phyloP scores from a whole-genome alignment of 2,329 filamentous ascomycete genomes.

The Trematosphaeria pertusa region DNA sequence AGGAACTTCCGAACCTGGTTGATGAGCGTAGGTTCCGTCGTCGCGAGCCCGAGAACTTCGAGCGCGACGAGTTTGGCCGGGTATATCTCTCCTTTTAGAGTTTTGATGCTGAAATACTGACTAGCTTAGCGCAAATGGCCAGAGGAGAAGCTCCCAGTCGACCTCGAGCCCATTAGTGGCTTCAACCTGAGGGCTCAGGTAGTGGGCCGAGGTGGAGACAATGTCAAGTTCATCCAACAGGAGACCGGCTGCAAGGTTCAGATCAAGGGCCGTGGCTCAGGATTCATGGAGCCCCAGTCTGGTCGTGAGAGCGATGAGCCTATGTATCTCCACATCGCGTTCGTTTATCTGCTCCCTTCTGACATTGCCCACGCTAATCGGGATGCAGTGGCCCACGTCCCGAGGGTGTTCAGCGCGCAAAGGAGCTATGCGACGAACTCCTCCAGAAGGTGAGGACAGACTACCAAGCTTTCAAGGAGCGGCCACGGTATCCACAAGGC shows the following conservation, averaged over 20 bases:
- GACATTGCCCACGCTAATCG: constrained; percentile 17
- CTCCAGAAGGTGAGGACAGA: constrained; percentile 85
- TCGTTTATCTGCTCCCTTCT: constrained; percentile 46
- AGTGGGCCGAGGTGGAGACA: constrained; percentile 90
- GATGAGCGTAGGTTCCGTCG: constrained; percentile 92
- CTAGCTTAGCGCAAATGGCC: constrained; percentile 89
- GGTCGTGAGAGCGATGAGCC: constrained; percentile 90
- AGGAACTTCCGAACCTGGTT: constrained; percentile 92
- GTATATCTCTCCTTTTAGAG: constrained; percentile 59
- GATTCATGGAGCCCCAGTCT: constrained; percentile 90
- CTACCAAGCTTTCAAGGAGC: constrained; percentile 87
- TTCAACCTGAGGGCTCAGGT: constrained; percentile 98
- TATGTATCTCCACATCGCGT: constrained; percentile 97
- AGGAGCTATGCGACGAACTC: constrained; percentile 87
- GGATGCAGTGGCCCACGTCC: constrained; percentile 80
- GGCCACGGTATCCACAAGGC: constrained; percentile 50
- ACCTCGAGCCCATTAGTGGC: constrained; percentile 86
- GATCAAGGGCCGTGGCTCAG: constrained; percentile 95
- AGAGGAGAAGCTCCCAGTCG: constrained; percentile 91
- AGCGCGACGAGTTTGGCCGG: constrained; percentile 88
- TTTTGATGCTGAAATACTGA: constrained; percentile 28
- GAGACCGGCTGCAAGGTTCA: constrained; percentile 96
- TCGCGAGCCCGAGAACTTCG: constrained; percentile 78
- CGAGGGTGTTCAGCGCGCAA: constrained; percentile 83
- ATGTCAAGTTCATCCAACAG: constrained; percentile 97